These are phyloP conservation scores for Backusella liffmaniae DNA, from an alignment of 192 early-diverging fungal species.

Conservation along the genomic window DNA sequence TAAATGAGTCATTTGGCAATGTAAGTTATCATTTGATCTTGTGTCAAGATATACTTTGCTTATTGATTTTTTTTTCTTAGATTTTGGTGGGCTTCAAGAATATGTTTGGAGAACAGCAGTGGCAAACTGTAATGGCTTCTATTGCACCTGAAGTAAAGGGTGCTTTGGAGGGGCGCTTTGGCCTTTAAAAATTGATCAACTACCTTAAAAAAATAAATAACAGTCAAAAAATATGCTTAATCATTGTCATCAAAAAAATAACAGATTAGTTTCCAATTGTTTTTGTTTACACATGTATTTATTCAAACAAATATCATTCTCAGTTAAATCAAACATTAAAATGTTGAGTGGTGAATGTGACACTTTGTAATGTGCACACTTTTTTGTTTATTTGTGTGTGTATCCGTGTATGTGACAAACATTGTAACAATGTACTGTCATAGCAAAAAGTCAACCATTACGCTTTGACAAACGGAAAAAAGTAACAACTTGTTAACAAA, in stretches of 20 bases:
- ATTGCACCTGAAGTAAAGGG: constrained; percentile 46
- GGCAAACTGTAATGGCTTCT: constrained; percentile 49
- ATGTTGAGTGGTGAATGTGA: neutral
- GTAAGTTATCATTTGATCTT: constrained; percentile 37
- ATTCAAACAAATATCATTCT: neutral
- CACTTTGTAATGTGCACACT: neutral
- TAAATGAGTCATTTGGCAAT: constrained; percentile 64
- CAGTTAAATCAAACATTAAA: neutral
- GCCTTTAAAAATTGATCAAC: constrained; percentile 38
- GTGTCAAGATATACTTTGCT: neutral
- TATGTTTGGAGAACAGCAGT: constrained; percentile 56
- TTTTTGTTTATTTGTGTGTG: neutral
- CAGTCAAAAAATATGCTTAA: constrained; percentile 5
- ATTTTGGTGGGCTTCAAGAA: constrained; percentile 66
- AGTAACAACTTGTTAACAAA: neutral
- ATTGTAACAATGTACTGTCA: neutral
- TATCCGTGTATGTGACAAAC: neutral
- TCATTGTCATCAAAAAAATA: neutral
- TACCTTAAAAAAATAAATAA: constrained; percentile 7
- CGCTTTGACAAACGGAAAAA: neutral
- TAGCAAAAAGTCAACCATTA: neutral
- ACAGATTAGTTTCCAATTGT: neutral
- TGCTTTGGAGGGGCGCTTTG: constrained; percentile 50
- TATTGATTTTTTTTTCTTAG: constrained; percentile 32
- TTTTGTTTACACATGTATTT: neutral